phyloP scores from a whole-genome alignment of 441 rosid genomes.

The Melastoma candidum region DNA sequence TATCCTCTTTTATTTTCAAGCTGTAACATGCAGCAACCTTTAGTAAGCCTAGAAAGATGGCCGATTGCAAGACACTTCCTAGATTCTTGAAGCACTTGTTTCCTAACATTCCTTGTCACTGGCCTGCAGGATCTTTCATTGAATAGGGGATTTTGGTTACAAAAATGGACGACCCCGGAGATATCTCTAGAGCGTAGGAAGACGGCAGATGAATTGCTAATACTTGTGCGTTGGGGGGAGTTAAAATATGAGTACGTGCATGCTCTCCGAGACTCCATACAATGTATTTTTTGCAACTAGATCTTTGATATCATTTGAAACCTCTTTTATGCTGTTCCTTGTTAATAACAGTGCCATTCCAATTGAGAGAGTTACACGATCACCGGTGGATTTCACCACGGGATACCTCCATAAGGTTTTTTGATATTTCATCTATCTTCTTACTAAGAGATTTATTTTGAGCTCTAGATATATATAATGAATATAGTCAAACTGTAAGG shows the following conservation, averaged over 20 bases:
- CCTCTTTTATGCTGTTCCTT: not conserved
- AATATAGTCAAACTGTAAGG: too few relatives aligned
- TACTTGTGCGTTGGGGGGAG: conserved; percentile 46
- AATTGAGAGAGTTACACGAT: too few relatives aligned
- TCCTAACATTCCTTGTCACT: not conserved
- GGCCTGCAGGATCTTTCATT: conserved; percentile 55
- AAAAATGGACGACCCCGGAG: conserved; percentile 54
- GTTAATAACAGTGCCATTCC: conserved; percentile 25
- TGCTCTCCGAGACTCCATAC: not conserved
- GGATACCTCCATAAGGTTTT: too few relatives aligned
- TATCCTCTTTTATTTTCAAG: conserved; percentile 80
- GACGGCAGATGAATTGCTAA: conserved; percentile 67
- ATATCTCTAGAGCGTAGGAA: conserved; percentile 54
- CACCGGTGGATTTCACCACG: too few relatives aligned
- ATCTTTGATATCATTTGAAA: not conserved
- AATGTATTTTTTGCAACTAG: not conserved
- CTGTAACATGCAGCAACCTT: conserved; percentile 17
- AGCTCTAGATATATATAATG: too few relatives aligned
- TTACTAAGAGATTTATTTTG: too few relatives aligned
- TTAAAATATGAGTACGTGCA: conserved; percentile 66
- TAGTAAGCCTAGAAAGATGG: too few relatives aligned
- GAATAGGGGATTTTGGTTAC: conserved; percentile 79
- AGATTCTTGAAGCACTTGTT: not conserved
- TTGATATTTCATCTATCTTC: too few relatives aligned
- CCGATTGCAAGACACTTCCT: too few relatives aligned